phyloP scores from a whole-genome alignment of 768 basidiomycete genomes.

The Tulasnella sp. region DNA sequence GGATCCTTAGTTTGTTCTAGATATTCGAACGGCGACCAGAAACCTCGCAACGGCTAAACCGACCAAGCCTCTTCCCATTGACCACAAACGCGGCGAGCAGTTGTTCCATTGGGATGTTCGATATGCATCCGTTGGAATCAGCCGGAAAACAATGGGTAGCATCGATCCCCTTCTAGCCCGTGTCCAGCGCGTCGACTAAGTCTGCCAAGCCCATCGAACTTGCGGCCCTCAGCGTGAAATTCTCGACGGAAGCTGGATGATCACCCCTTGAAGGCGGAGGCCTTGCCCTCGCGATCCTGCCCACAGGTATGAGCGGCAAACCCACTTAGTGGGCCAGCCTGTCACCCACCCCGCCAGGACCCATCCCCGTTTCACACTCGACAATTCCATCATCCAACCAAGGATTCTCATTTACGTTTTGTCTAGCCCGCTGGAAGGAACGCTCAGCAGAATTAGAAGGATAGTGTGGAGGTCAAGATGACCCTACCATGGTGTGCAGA shows the following conservation, averaged over 20 bases:
- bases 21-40: neutral
- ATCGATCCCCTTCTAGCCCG: neutral
- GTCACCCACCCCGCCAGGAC: neutral
- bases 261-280: neutral
- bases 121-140: neutral
- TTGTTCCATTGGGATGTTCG: neutral
- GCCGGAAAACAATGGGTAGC: neutral
- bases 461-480: neutral
- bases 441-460: neutral
- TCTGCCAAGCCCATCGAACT: neutral
- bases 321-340: neutral
- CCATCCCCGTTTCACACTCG: neutral
- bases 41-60: neutral
- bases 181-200: neutral
- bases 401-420: neutral
- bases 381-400: neutral
- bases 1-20: too few species aligned
- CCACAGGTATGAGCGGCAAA: neutral
- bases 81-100: neutral
- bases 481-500: neutral
- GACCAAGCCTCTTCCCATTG: neutral
- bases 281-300: neutral
- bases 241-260: neutral
- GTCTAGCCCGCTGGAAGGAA: neutral
- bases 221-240: neutral